These are phyloP conservation scores for Pulveroboletus sp. DNA, from an alignment of 768 basidiomycete genomes.

Conservation along the genomic window DNA sequence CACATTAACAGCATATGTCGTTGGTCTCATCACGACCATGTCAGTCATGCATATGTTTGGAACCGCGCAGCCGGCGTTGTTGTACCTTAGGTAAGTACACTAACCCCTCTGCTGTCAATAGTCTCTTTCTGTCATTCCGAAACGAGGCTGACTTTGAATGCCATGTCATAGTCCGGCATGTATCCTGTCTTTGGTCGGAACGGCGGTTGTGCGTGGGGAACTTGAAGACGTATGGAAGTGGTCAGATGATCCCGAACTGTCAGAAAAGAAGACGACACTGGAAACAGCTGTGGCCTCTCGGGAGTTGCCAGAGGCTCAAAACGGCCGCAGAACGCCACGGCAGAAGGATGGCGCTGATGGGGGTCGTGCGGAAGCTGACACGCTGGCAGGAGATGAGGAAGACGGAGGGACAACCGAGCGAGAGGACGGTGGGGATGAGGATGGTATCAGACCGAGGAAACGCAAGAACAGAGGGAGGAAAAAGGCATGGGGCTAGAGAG, in stretches of 20 bases:
- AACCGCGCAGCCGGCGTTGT: conserved; percentile 83
- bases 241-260: conserved; percentile 50
- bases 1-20: conserved; percentile 64
- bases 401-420: neutral
- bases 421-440: neutral
- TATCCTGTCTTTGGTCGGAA: conserved; percentile 61
- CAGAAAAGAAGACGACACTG: conserved; percentile 10
- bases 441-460: conserved; percentile 13
- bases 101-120: neutral
- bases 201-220: conserved; percentile 64
- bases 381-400: conserved; percentile 13
- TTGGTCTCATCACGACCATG: conserved; percentile 75
- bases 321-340: conserved; percentile 19
- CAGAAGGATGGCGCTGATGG: conserved; percentile 14
- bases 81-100: conserved; percentile 77
- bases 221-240: conserved; percentile 66
- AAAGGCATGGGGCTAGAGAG: conserved; percentile 3
- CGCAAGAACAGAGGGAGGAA: conserved; percentile 21
- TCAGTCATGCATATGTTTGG: conserved; percentile 74
- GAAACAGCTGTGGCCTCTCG: conserved; percentile 9
- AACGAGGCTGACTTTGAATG: conserved; percentile 1
- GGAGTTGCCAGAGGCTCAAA: conserved; percentile 13
- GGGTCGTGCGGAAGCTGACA: conserved; percentile 4
- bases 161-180: conserved; percentile 59
- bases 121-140: neutral